Evolutionary conservation across 176 grass and related monocot genomes (phyloP).

Genomic region (Ananas comosus): DNA sequence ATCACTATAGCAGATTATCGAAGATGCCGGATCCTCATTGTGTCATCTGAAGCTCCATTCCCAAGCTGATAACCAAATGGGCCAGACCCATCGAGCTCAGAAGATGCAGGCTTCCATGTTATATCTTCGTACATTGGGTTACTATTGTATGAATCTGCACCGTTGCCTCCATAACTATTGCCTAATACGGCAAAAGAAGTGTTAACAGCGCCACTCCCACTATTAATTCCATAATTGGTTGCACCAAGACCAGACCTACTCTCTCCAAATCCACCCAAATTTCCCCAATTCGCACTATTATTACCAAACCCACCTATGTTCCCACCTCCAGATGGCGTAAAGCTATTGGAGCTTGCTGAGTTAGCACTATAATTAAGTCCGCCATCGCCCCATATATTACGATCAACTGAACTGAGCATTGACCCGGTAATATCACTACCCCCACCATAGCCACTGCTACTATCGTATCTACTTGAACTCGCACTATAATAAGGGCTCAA

Average conservation of each 20-base stretch:
- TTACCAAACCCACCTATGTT: constrained; percentile 25
- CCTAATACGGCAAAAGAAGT: constrained; percentile 38
- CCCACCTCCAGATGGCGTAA: constrained; percentile 42
- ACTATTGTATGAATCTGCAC: constrained; percentile 28
- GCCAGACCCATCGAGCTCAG: constrained; percentile 44
- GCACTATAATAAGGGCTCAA: constrained; percentile 54
- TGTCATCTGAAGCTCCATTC: constrained; percentile 46
- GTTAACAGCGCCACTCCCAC: constrained; percentile 42
- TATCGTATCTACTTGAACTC: constrained; percentile 61
- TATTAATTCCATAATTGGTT: constrained; percentile 43
- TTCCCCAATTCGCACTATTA: constrained; percentile 36
- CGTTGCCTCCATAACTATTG: constrained; percentile 43
- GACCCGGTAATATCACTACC: constrained; percentile 59
- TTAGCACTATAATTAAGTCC: constrained; percentile 41
- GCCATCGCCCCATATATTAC: constrained; percentile 68
- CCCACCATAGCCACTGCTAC: constrained; percentile 39
- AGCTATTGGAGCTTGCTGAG: constrained; percentile 47
- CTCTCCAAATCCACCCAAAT: constrained; percentile 28
- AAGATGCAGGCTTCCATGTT: constrained; percentile 54
- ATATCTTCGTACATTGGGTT: constrained; percentile 58
- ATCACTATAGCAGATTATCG: too few relatives aligned
- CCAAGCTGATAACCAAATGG: constrained; percentile 59
- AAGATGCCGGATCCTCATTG: constrained; percentile 32
- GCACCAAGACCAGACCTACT: constrained; percentile 43
- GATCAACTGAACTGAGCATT: constrained; percentile 49